Percentiles rank a stretch among this genome's conserved stretches.
These are phyloP conservation scores for Blastobotrys illinoisensis DNA, from an alignment of 1,139 yeast genomes.

Conservation along the genomic window DNA sequence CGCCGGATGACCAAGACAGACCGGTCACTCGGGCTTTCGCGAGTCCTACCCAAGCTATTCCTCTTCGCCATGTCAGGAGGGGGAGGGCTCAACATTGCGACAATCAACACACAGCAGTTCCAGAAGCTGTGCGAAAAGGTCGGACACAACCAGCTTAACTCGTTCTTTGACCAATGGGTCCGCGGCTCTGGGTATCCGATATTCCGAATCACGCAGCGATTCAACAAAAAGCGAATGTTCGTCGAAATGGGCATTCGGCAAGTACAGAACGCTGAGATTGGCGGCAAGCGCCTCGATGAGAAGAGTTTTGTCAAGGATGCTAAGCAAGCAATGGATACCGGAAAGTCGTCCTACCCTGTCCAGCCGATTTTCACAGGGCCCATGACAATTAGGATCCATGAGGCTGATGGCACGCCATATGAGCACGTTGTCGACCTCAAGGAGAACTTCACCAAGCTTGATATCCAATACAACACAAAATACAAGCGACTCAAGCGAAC, in stretches of 20 bases:
- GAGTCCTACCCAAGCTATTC: conserved; percentile 87
- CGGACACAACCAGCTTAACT: conserved; percentile 75
- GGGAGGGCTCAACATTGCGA: conserved; percentile 54
- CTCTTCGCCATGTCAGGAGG: conserved; percentile 97
- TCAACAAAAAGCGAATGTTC: conserved; percentile 88
- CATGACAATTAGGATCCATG: conserved; percentile 94
- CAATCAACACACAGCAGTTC: conserved; percentile 75
- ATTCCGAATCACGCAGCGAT: conserved; percentile 81
- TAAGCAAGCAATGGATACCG: conserved; percentile 27
- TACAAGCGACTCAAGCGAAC: conserved; percentile 67
- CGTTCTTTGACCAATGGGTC: conserved; percentile 92
- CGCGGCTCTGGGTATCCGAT: conserved; percentile 85
- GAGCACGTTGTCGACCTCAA: conserved; percentile 93
- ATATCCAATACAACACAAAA: conserved; percentile 91
- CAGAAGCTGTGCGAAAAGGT: conserved; percentile 92
- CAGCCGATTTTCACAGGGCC: conserved; percentile 58
- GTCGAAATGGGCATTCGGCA: conserved; percentile 94
- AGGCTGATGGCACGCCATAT: conserved; percentile 98
- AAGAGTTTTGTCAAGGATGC: conserved; percentile 40
- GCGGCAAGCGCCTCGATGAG: conserved; percentile 35
- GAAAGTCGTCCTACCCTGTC: conserved; percentile 17
- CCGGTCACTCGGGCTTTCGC: conserved; percentile 81
- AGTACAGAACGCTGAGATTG: conserved; percentile 63
- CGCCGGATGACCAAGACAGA: conserved; percentile 95
- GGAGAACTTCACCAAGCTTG: conserved; percentile 79